Percentiles rank a stretch among this genome's conserved stretches.
phyloP scores from a whole-genome alignment of 305 asterid genomes.

The Fraxinus platypoda region DNA sequence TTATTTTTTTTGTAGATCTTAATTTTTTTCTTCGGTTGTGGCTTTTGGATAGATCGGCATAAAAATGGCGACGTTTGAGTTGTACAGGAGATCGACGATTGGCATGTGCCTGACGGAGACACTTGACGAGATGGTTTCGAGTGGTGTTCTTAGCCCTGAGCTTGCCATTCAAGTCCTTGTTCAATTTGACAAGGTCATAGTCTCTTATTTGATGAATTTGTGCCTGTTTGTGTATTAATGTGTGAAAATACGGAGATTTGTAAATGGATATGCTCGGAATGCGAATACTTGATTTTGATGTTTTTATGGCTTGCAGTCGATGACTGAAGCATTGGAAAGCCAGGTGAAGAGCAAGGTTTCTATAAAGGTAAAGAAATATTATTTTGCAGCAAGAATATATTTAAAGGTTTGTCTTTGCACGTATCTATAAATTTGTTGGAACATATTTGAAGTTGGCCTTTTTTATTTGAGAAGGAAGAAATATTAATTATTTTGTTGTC shows the following conservation, averaged over 20 bases:
- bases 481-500: not conserved
- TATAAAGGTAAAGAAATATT: conserved; percentile 59
- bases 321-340: conserved; percentile 91
- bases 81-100: conserved; percentile 91
- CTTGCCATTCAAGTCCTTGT: conserved; percentile 93
- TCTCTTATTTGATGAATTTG: not conserved
- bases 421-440: not conserved
- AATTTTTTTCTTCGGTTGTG: not conserved
- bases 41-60: conserved; percentile 16
- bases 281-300: not conserved
- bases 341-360: conserved; percentile 96
- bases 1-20: conserved; percentile 1
- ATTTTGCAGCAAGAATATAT: not conserved
- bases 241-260: not conserved
- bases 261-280: not conserved
- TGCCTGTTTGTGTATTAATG: not conserved
- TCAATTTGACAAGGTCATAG: conserved; percentile 88
- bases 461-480: not conserved
- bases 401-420: not conserved
- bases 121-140: conserved; percentile 92
- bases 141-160: conserved; percentile 77
- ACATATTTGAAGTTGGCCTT: not conserved
- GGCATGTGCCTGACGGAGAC: conserved; percentile 99
- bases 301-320: conserved; percentile 57
- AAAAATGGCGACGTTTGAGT: conserved; percentile 83